phyloP scores from a whole-genome alignment of 768 basidiomycete genomes.

The Phylloporus arenicola region DNA sequence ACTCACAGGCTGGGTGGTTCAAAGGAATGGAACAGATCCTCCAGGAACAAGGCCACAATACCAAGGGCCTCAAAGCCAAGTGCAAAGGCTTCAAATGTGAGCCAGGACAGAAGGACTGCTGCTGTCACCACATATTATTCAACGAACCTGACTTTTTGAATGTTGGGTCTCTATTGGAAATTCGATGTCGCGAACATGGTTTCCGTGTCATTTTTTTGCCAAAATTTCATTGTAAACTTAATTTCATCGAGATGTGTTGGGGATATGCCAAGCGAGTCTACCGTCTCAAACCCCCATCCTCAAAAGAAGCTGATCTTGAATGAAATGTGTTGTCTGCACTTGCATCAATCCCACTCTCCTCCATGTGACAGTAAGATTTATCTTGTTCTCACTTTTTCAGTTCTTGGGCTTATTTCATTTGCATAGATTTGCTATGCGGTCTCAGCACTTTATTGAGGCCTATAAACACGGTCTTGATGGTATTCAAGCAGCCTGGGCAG shows the following conservation, averaged over 20 bases:
- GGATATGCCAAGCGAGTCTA: not conserved
- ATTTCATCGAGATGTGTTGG: too few species aligned
- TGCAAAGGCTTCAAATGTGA: slow-evolving; percentile 25
- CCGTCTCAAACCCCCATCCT: not conserved
- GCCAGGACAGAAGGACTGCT: too few species aligned
- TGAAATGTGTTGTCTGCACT: not conserved
- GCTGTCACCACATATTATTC: not conserved
- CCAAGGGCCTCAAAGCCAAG: slow-evolving; percentile 12
- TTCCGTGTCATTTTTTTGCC: not conserved
- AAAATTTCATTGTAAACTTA: not conserved
- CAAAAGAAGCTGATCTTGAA: not conserved
- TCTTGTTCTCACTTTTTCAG: too few species aligned
- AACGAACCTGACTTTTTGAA: not conserved
- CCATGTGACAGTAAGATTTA: not conserved
- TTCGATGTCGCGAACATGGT: not conserved
- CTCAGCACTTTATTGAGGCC: too few species aligned
- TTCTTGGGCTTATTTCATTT: too few species aligned
- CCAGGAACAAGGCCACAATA: slow-evolving; percentile 10
- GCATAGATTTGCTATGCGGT: too few species aligned
- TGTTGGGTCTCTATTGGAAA: not conserved
- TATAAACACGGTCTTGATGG: too few species aligned
- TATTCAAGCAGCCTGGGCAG: too few species aligned
- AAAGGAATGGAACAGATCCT: too few species aligned
- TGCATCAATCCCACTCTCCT: not conserved
- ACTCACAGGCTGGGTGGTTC: too few species aligned